phyloP scores from a whole-genome alignment of 306 rosid genomes.

The Hippophae tibetana region DNA sequence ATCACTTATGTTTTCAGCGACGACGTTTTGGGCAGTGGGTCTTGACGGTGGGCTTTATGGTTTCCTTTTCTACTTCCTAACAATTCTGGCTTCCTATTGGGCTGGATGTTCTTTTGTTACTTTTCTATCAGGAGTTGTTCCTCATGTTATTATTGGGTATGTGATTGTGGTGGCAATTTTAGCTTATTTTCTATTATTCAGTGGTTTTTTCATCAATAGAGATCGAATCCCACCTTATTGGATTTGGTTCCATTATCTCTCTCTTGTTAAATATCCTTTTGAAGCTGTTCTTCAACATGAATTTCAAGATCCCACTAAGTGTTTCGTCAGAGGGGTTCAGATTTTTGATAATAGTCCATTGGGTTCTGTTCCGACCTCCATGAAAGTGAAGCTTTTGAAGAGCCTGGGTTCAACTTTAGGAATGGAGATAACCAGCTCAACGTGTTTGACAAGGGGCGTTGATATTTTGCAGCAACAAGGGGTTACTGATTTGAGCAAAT shows the following conservation, averaged over 20 bases:
- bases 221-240: conserved; percentile 72
- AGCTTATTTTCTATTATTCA: conserved; percentile 80
- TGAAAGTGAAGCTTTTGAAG: conserved; percentile 53
- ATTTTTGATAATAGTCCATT: conserved; percentile 75
- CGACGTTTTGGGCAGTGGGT: conserved; percentile 89
- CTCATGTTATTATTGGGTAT: conserved; percentile 90
- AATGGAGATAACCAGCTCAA: conserved; percentile 42
- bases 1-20: conserved; percentile 42
- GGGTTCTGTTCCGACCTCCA: conserved; percentile 23
- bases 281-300: conserved; percentile 80
- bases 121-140: conserved; percentile 79
- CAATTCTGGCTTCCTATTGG: conserved; percentile 75
- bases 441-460: conserved; percentile 70
- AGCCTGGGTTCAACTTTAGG: conserved; percentile 61
- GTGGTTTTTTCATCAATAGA: conserved; percentile 85
- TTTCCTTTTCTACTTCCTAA: conserved; percentile 51
- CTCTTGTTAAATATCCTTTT: conserved; percentile 73
- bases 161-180: conserved; percentile 76
- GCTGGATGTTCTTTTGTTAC: conserved; percentile 89
- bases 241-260: conserved; percentile 92
- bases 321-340: conserved; percentile 76
- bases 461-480: conserved; percentile 68
- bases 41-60: conserved; percentile 68
- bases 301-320: conserved; percentile 41
- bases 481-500: conserved; percentile 60